Evolutionary conservation across 768 basidiomycete species (phyloP), one percentile per base, ranked within the genome.

Genomic region (Clathrus columnatus): DNA sequence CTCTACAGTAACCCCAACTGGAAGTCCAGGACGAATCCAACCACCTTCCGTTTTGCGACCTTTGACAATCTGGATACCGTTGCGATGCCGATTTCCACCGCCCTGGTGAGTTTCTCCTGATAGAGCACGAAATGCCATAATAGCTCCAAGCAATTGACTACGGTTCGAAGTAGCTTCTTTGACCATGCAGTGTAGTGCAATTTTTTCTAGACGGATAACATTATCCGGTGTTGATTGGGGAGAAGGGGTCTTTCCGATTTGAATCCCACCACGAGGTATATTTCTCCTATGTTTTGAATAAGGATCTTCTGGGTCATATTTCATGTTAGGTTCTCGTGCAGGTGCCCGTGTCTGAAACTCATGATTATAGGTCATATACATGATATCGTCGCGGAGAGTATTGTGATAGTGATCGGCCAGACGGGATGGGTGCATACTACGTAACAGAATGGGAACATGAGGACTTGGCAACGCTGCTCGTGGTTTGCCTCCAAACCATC

Each of bases 311-410:
- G 85, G 84, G 73, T 92, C 84, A 72, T 80, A 88, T 17, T 73
- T 80, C 59, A 83, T 80, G 50, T 83, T 81, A 57, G 83, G 82
- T 50, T 75, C 69, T 57, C 82, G 79, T 7, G 75, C 75, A 10
- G 76, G 70, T 11, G 78, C 76, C 46, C 75, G 77, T 5, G 77
- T 70, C n/a, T 68, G 73, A 43, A 74, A 69, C 62, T 83, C 77
- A 70, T 97, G 95, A 49, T 79, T 73, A 74, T 97, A 96, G 51
- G 86, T 87, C 79, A 97, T 85, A 78, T 99, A 99, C 79, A 98
- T 82, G 62, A 93, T 75, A 72, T 97, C 80, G 69, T 93, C 87
- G 20, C 82, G 81, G 58, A 98, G 76, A 7, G 92, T 85, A 36
- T 73, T 71, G 69, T 87, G 67, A 74, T 96, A 97, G 74, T 97